Evolutionary conservation across 768 basidiomycete genomes (phyloP).

Genomic region (Rhizopogon roseolus): DNA sequence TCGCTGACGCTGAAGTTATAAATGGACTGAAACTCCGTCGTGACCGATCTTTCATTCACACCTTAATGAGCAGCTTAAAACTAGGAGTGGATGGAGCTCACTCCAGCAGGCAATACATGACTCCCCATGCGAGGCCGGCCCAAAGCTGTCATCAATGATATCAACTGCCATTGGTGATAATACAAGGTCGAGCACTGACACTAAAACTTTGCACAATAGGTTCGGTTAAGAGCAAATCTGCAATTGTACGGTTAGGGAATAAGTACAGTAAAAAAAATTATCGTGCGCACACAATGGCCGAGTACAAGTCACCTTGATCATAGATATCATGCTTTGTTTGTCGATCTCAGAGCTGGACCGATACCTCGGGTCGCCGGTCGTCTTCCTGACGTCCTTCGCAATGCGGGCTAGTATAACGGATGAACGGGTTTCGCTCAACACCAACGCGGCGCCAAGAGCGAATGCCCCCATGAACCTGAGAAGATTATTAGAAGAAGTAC

Average conservation of each 20-base stretch:
- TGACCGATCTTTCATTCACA: constrained; percentile 39
- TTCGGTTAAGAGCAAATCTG: constrained; percentile 36
- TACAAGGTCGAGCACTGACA: constrained; percentile 32
- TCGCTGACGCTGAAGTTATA: constrained; percentile 60
- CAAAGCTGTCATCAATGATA: constrained; percentile 39
- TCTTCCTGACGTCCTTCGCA: constrained; percentile 60
- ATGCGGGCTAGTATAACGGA: constrained; percentile 63
- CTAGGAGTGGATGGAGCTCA: constrained; percentile 15
- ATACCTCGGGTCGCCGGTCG: constrained; percentile 57
- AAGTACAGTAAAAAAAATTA: not conserved
- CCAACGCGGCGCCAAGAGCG: constrained; percentile 41
- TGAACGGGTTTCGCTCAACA: constrained; percentile 70
- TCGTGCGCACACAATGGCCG: constrained; percentile 59
- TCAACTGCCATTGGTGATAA: not conserved
- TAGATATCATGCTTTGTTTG: constrained; percentile 40
- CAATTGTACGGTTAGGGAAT: constrained; percentile 1
- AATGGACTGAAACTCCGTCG: constrained; percentile 48
- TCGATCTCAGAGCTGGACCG: constrained; percentile 62
- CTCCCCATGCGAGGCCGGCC: constrained; percentile 72
- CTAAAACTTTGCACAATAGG: constrained; percentile 71
- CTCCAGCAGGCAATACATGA: constrained; percentile 63
- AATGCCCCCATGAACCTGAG: constrained; percentile 49
- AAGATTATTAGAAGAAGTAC: not conserved
- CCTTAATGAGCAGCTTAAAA: not conserved
- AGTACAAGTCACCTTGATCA: constrained; percentile 66